Conservation (phyloP, 1,139 yeast genomes). For the Chernovozyma sophiae-reginae region DNA sequence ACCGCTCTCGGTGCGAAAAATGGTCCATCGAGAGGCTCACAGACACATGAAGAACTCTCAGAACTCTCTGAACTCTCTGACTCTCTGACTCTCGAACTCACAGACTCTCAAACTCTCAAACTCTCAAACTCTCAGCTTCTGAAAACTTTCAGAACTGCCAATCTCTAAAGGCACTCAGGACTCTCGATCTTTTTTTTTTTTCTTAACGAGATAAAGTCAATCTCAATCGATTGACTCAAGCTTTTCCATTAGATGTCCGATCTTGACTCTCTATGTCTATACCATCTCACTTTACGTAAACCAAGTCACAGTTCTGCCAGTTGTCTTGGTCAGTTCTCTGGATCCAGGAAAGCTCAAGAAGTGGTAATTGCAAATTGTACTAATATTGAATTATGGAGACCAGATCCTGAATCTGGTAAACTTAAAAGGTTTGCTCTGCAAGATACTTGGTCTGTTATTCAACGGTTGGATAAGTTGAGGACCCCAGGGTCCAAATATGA, state of each 20-base stretch:
- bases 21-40: too few species aligned
- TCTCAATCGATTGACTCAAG: too few species aligned
- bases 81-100: too few species aligned
- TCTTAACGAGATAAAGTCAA: too few species aligned
- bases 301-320: slow-evolving; percentile 4
- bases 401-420: slow-evolving; percentile 54
- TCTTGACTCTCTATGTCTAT: slow-evolving; percentile 1
- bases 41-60: too few species aligned
- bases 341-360: slow-evolving; percentile 54
- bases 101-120: too few species aligned
- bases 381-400: slow-evolving; percentile 47
- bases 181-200: too few species aligned
- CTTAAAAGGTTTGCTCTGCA: slow-evolving; percentile 40
- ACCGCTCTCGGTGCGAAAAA: too few species aligned
- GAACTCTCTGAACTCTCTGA: too few species aligned
- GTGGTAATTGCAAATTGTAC: slow-evolving; percentile 57
- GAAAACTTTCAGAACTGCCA: too few species aligned
- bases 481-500: slow-evolving; percentile 54
- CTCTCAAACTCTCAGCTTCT: too few species aligned
- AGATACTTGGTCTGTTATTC: slow-evolving; percentile 57
- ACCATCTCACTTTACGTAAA: slow-evolving; percentile 5
- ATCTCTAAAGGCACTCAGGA: too few species aligned
- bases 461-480: slow-evolving; percentile 49
- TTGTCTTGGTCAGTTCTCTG: slow-evolving; percentile 63
- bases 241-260: background rate